Percentiles rank a stretch among this genome's conserved stretches.
These are phyloP conservation scores for Cercospora sp. DNA, from an alignment of 2,329 filamentous ascomycete species.

Conservation along the genomic window DNA sequence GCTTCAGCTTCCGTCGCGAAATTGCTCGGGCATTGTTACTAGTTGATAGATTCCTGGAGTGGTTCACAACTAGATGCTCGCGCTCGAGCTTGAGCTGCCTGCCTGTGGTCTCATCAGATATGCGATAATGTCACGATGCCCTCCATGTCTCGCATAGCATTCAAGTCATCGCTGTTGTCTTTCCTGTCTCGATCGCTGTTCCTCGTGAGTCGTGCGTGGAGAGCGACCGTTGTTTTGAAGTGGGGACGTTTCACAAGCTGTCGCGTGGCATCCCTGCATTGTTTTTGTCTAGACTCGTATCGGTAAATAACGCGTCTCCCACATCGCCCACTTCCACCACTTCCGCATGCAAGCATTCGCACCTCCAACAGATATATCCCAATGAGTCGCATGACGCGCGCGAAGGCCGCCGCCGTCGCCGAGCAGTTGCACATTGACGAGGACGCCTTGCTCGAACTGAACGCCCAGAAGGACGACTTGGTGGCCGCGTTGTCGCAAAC, in stretches of 20 bases:
- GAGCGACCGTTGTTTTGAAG: neutral
- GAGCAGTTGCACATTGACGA: slow-evolving; percentile 41
- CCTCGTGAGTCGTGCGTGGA: neutral
- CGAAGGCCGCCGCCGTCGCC: slow-evolving; percentile 43
- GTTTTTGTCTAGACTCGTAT: slow-evolving; percentile 12
- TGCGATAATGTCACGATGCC: neutral
- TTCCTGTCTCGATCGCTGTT: neutral
- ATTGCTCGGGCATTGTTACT: neutral
- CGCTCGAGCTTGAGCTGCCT: neutral
- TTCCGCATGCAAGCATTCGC: neutral
- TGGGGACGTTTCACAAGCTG: slow-evolving; percentile 1
- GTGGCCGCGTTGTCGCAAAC: slow-evolving; percentile 16
- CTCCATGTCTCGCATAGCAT: neutral
- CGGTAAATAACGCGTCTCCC: slow-evolving; percentile 10
- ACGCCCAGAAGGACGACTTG: slow-evolving; percentile 20
- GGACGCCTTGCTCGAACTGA: slow-evolving; percentile 37
- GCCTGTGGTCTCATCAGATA: neutral
- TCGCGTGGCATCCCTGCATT: slow-evolving; percentile 1
- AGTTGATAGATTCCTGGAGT: neutral
- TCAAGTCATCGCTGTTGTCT: neutral
- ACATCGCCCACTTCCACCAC: slow-evolving; percentile 17
- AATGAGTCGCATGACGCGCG: slow-evolving; percentile 46
- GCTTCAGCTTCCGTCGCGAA: slow-evolving; percentile 11
- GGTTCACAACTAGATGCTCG: neutral
- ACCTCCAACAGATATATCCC: neutral